Conservation (phyloP, 148 eudicot species). For the Cornus kousa region DNA sequence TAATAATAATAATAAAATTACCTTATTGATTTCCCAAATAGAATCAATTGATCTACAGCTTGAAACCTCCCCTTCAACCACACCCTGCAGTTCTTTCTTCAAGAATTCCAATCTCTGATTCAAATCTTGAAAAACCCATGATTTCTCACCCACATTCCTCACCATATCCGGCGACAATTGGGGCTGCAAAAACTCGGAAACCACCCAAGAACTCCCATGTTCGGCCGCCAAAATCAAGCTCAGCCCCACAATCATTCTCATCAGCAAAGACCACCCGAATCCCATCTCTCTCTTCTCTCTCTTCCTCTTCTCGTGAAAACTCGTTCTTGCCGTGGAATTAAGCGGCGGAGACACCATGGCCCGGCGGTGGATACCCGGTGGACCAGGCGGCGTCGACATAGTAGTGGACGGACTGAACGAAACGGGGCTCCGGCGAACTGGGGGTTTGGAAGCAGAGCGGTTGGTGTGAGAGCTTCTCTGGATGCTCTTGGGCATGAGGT, state of each 20-base stretch:
- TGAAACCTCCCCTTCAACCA: slow-evolving; percentile 29
- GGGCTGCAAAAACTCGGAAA: slow-evolving; percentile 39
- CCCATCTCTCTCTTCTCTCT: slow-evolving; percentile 32
- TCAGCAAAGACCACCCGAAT: slow-evolving; percentile 22
- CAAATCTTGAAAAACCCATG: slow-evolving; percentile 31
- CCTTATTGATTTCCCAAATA: slow-evolving; percentile 64
- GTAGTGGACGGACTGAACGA: slow-evolving; percentile 31
- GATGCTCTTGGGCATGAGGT: slow-evolving; percentile 52
- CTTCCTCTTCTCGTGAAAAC: slow-evolving; percentile 16
- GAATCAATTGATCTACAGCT: slow-evolving; percentile 40
- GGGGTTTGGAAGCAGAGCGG: slow-evolving; percentile 32
- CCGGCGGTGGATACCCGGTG: neutral
- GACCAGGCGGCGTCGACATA: slow-evolving; percentile 45
- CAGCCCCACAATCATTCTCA: slow-evolving; percentile 30
- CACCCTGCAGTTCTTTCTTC: slow-evolving; percentile 33
- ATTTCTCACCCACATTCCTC: slow-evolving; percentile 28
- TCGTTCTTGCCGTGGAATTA: slow-evolving; percentile 20
- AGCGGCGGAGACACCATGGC: slow-evolving; percentile 16
- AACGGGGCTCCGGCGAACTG: slow-evolving; percentile 29
- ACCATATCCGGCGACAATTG: slow-evolving; percentile 37
- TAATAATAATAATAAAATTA: slow-evolving; percentile 17
- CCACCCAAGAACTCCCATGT: slow-evolving; percentile 44
- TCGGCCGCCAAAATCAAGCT: slow-evolving; percentile 30
- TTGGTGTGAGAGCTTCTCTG: slow-evolving; percentile 41
- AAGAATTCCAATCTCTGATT: slow-evolving; percentile 40